Evolutionary conservation across 2,329 filamentous ascomycete genomes (phyloP), one percentile per base, ranked within the genome.

Genomic region (Aspergillus arachidicola): DNA sequence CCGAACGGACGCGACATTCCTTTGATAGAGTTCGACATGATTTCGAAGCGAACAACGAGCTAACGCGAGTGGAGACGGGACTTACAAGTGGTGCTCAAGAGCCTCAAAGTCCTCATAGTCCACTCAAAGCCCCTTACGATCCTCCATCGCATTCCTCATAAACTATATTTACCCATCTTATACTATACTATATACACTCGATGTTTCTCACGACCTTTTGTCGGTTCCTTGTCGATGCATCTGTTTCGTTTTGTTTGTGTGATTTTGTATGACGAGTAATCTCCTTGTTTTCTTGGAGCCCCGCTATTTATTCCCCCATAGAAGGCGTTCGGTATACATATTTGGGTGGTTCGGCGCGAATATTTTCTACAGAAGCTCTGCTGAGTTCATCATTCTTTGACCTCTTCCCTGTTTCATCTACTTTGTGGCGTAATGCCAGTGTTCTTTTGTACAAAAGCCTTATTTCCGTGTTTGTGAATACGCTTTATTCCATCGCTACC

Each of bases 11-110:
- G 71, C 86, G 94, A 57, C 88, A 89, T 66, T 96, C 93, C 0
- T 94, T 96, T 87, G 95, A 98, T 73, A 88, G 90, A 30, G 87
- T 92, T 21, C 86, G 93, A 69, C 86, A 91, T 12, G 94, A 91
- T 76, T 97, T 93, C 75, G 94, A 97, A 79, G 88, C 88, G 43
- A 95, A 90, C 71, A 95, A 90, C 71, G 95, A 98, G 72, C 97
- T 99, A 68, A 90, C 89, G 55, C 86, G 93, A 66, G 87, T 97
- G 68, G 95, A 97, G 81, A 94, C 91, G 28, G 89, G 85, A 23
- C 46, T 68, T 16, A 72, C 78, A 50, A 72, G 69, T 50, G 72
- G 65, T 43, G 64, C 55, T 34, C 71, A 66, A 58, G 62, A 57
- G 73, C 79, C 58, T 54, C 70, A 71, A 51, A 73, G 67, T 65